Evolutionary conservation across 2,329 filamentous ascomycete species (phyloP).

Genomic region (Fusarium sp.): DNA sequence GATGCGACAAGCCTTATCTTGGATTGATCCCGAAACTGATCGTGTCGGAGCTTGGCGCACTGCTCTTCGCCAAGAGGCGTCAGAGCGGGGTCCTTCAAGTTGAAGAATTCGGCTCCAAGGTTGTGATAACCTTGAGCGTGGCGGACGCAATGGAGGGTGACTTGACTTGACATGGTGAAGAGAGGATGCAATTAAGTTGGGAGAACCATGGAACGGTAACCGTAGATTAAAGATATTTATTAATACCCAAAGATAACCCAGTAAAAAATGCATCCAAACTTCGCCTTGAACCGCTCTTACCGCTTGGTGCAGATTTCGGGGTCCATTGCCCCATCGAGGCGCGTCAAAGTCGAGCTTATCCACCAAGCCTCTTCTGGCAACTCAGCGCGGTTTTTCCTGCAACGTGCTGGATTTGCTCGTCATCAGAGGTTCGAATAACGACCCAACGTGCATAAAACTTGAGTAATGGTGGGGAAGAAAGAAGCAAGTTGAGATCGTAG

Average conservation of each 20-base stretch:
- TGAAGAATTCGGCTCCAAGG: slow-evolving; percentile 31
- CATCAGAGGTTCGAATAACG: slow-evolving; percentile 8
- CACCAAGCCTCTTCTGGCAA: slow-evolving; percentile 17
- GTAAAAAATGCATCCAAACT: neutral
- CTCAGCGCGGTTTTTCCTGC: slow-evolving; percentile 16
- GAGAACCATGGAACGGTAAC: neutral
- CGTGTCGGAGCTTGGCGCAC: slow-evolving; percentile 18
- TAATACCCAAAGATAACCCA: neutral
- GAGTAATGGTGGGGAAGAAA: neutral
- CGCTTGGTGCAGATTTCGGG: neutral
- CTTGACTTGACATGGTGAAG: slow-evolving; percentile 12
- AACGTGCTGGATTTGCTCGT: slow-evolving; percentile 22
- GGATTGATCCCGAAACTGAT: slow-evolving; percentile 29
- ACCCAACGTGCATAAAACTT: neutral
- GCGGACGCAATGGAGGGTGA: slow-evolving; percentile 26
- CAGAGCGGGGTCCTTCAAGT: slow-evolving; percentile 24
- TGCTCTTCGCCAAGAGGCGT: slow-evolving; percentile 32
- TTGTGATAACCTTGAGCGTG: slow-evolving; percentile 34
- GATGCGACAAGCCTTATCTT: slow-evolving; percentile 28
- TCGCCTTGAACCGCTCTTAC: slow-evolving; percentile 8
- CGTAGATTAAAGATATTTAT: neutral
- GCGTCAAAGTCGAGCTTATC: slow-evolving; percentile 7
- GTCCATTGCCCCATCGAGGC: slow-evolving; percentile 11
- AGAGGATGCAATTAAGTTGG: neutral
- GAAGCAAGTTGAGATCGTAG: neutral